A percentile compares a stretch with the other conserved stretches of the same genome.
phyloP scores from a whole-genome alignment of 2,329 filamentous ascomycete genomes.

The Cladosporium oxysporum region DNA sequence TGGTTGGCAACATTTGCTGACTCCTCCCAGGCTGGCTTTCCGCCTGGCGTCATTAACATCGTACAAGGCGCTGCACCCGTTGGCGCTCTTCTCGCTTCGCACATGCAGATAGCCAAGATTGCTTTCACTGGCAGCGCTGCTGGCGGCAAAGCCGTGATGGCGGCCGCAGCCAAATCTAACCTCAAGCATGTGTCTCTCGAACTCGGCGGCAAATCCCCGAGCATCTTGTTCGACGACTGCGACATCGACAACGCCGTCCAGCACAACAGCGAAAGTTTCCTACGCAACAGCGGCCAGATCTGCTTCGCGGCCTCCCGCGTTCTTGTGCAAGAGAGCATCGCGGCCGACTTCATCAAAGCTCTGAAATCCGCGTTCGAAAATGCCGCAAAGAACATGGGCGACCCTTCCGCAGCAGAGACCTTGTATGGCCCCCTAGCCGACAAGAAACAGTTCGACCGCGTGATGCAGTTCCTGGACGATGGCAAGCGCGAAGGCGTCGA shows the following conservation, averaged over 20 bases:
- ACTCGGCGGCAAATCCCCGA: conserved; percentile 31
- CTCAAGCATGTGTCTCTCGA: conserved; percentile 33
- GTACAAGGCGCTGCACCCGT: conserved; percentile 76
- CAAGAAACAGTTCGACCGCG: conserved; percentile 28
- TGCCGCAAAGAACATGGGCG: conserved; percentile 17
- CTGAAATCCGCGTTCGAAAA: conserved; percentile 6
- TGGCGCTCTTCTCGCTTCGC: conserved; percentile 44
- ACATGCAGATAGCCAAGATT: conserved; percentile 19
- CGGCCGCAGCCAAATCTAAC: conserved; percentile 27
- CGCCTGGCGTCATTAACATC: conserved; percentile 62
- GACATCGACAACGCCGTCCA: conserved; percentile 46
- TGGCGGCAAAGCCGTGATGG: conserved; percentile 27
- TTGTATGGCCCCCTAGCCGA: conserved; percentile 5
- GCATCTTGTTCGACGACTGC: conserved; percentile 29
- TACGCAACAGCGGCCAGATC: conserved; percentile 58
- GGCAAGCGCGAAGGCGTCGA: conserved; percentile 18
- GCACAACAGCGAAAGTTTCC: conserved; percentile 64
- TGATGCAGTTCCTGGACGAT: conserved; percentile 34
- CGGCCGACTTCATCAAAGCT: conserved; percentile 28
- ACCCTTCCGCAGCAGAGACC: neutral
- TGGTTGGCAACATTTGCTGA: neutral
- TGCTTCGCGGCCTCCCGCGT: conserved; percentile 58
- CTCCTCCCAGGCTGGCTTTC: conserved; percentile 39
- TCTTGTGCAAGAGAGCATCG: conserved; percentile 54
- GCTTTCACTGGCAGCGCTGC: conserved; percentile 27